These are phyloP conservation scores for Pseudonitzschia pungens DNA, from an alignment of 108 stramenopile species.

Conservation along the genomic window DNA sequence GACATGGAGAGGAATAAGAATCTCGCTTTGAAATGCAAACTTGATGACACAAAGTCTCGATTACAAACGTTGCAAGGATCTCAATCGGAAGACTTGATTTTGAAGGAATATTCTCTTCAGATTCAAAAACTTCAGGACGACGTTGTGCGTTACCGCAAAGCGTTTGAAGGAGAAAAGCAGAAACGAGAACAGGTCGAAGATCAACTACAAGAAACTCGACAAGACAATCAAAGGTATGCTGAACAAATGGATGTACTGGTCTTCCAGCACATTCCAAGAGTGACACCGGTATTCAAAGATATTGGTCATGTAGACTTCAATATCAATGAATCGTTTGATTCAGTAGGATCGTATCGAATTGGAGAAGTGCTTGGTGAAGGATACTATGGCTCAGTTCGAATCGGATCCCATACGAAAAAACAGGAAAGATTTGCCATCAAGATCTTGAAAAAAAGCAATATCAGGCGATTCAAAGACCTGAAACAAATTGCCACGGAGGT, in stretches of 20 bases:
- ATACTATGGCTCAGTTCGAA: slow-evolving; percentile 42
- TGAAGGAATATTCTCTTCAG: not conserved
- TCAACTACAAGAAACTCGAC: slow-evolving; percentile 11
- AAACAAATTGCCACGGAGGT: slow-evolving; percentile 90
- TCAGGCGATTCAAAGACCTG: slow-evolving; percentile 86
- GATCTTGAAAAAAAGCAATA: slow-evolving; percentile 84
- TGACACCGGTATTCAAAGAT: slow-evolving; percentile 20
- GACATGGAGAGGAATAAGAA: slow-evolving; percentile 20
- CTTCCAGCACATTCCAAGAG: slow-evolving; percentile 25
- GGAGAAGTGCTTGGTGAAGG: slow-evolving; percentile 52
- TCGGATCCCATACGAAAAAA: slow-evolving; percentile 25
- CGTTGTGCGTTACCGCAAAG: slow-evolving; percentile 3
- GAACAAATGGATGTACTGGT: slow-evolving; percentile 28
- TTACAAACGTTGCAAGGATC: not conserved
- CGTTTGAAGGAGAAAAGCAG: slow-evolving; percentile 8
- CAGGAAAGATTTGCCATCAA: slow-evolving; percentile 62
- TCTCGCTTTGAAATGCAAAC: not conserved
- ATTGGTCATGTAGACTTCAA: slow-evolving; percentile 22
- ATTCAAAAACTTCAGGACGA: slow-evolving; percentile 1
- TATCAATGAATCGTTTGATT: slow-evolving; percentile 18
- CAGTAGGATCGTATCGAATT: slow-evolving; percentile 52
- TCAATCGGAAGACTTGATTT: not conserved
- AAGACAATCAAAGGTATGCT: slow-evolving; percentile 24
- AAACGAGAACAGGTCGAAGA: slow-evolving; percentile 3
- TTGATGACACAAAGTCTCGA: slow-evolving; percentile 8